Conservation (phyloP, 2,329 filamentous ascomycete genomes). For the Penicillium sclerotiorum region DNA sequence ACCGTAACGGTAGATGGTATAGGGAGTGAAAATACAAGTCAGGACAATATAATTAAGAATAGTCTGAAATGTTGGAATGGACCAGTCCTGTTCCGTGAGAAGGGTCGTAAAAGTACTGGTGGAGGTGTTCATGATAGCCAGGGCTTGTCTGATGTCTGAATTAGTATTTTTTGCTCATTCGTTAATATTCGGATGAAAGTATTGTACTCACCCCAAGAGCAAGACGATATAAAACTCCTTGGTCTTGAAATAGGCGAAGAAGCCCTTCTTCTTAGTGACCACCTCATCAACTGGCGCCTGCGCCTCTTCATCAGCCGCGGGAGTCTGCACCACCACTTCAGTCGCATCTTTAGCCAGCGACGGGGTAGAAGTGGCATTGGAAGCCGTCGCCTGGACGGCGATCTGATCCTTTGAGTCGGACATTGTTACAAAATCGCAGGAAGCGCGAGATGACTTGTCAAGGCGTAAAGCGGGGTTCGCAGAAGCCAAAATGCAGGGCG, state of each 20-base stretch:
- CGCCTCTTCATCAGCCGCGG: constrained; percentile 16
- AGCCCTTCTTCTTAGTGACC: constrained; percentile 49
- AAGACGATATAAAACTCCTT: constrained; percentile 87
- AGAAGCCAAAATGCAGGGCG: constrained; percentile 1
- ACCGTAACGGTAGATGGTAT: constrained; percentile 79
- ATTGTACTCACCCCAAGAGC: constrained; percentile 63
- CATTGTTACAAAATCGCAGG: constrained; percentile 20
- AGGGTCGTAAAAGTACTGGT: constrained; percentile 90
- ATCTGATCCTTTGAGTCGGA: constrained; percentile 30
- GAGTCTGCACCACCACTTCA: constrained; percentile 16
- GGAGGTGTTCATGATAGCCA: constrained; percentile 85
- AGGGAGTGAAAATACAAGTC: constrained; percentile 76
- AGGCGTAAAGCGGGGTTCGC: constrained; percentile 8
- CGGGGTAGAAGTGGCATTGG: constrained; percentile 9
- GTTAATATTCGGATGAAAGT: constrained; percentile 2
- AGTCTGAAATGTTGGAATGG: constrained; percentile 92
- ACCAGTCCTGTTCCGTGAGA: constrained; percentile 68
- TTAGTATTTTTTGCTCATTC: constrained; percentile 1
- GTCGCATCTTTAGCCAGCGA: constrained; percentile 23
- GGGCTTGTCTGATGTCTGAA: constrained; percentile 62
- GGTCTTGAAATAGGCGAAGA: constrained; percentile 74
- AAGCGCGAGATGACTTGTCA: constrained; percentile 12
- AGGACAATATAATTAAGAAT: constrained; percentile 93
- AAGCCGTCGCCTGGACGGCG: constrained; percentile 23
- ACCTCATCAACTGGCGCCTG: constrained; percentile 39